Conservation (phyloP, 192 early-diverging fungal species). For the Coemansia sp. region DNA sequence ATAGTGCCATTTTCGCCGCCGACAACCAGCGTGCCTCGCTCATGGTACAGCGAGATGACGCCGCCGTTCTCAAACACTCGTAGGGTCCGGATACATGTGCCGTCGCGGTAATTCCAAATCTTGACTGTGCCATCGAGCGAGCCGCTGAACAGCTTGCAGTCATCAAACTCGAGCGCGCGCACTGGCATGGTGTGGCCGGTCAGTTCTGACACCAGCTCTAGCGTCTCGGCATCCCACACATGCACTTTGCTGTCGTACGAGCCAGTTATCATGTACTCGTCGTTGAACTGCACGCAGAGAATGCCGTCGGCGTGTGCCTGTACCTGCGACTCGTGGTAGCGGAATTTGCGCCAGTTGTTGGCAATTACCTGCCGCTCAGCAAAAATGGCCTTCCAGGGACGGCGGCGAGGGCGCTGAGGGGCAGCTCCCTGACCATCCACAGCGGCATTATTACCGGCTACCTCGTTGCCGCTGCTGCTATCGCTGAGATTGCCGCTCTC, state of each 20-base stretch:
- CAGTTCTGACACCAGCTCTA: slow-evolving; percentile 73
- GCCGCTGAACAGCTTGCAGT: slow-evolving; percentile 87
- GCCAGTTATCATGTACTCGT: slow-evolving; percentile 79
- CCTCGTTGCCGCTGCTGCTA: slow-evolving; percentile 24
- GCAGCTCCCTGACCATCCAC: neutral
- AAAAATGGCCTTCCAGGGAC: slow-evolving; percentile 95
- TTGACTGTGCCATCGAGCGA: slow-evolving; percentile 89
- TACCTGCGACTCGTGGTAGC: slow-evolving; percentile 63
- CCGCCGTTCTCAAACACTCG: slow-evolving; percentile 59
- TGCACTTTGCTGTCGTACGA: slow-evolving; percentile 85
- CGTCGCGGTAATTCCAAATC: slow-evolving; percentile 91
- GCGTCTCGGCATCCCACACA: slow-evolving; percentile 86
- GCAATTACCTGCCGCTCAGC: slow-evolving; percentile 88
- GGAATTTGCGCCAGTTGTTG: slow-evolving; percentile 90
- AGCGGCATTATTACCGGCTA: neutral
- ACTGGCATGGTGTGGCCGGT: slow-evolving; percentile 86
- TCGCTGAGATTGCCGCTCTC: slow-evolving; percentile 38
- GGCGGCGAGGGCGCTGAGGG: slow-evolving; percentile 33
- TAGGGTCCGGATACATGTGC: slow-evolving; percentile 81
- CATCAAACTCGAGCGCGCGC: slow-evolving; percentile 90
- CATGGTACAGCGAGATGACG: slow-evolving; percentile 82
- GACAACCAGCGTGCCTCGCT: slow-evolving; percentile 71
- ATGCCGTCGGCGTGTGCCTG: slow-evolving; percentile 87
- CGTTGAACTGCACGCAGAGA: slow-evolving; percentile 87
- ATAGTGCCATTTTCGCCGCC: slow-evolving; percentile 85